Percentiles rank a stretch among this genome's conserved stretches.
These are phyloP conservation scores for Cryptosporidium andersoni DNA, from an alignment of 169 alveolate genomes.

Conservation along the genomic window DNA sequence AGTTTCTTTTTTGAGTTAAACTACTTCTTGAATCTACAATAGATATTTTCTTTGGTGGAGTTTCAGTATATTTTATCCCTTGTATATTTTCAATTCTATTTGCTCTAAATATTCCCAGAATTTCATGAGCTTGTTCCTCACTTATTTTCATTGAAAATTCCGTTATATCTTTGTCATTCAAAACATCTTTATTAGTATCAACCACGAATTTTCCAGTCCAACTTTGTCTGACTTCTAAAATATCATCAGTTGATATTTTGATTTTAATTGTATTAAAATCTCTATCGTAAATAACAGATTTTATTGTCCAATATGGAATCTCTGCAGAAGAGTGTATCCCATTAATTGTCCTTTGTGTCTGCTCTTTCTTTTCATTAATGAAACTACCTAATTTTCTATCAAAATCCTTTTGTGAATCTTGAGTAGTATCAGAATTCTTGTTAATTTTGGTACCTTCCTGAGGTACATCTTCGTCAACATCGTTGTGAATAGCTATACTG, in stretches of 20 bases:
- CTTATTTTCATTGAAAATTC: slow-evolving; percentile 5
- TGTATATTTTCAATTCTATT: slow-evolving; percentile 49
- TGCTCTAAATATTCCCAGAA: slow-evolving; percentile 55
- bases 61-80: slow-evolving; percentile 28
- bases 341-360: slow-evolving; percentile 12
- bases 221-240: slow-evolving; percentile 45
- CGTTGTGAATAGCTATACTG: slow-evolving; percentile 39
- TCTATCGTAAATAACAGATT: slow-evolving; percentile 31
- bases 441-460: no score
- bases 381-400: background rate
- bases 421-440: background rate
- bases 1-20: slow-evolving; percentile 4
- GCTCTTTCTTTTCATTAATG: slow-evolving; percentile 6
- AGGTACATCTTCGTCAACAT: slow-evolving; percentile 40
- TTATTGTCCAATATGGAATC: slow-evolving; percentile 64
- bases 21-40: slow-evolving; percentile 46
- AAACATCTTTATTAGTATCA: slow-evolving; percentile 8
- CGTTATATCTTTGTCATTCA: slow-evolving; percentile 13
- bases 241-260: slow-evolving; percentile 31
- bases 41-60: slow-evolving; percentile 56
- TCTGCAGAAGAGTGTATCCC: slow-evolving; percentile 31
- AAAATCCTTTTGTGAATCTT: background rate
- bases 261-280: slow-evolving; percentile 1
- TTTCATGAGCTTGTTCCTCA: slow-evolving; percentile 59
- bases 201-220: slow-evolving; percentile 60